phyloP scores from a whole-genome alignment of 1,284 basidiomycete species.

The Pisolithus thermaeus region DNA sequence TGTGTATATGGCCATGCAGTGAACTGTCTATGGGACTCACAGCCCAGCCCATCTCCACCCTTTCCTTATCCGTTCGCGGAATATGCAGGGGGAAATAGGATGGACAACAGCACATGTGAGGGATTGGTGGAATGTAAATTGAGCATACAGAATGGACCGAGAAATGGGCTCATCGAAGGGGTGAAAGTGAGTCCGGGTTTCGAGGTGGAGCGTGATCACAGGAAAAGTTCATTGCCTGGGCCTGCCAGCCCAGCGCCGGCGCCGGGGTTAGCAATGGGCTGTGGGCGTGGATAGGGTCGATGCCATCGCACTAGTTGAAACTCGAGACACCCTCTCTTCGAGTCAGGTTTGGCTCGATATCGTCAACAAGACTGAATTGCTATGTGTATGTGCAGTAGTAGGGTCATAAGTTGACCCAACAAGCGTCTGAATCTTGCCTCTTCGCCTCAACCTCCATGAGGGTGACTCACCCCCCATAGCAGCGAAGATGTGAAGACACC shows the following conservation, averaged over 20 bases:
- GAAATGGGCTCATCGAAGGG: constrained; percentile 77
- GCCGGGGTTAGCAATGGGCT: too few relatives aligned
- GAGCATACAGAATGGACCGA: constrained; percentile 73
- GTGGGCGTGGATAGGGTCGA: too few relatives aligned
- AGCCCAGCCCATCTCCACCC: constrained; percentile 18
- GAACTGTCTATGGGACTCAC: constrained; percentile 33
- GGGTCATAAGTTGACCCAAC: constrained; percentile 46
- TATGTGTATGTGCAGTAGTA: constrained; percentile 44
- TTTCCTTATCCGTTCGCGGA: constrained; percentile 18
- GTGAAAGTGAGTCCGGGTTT: constrained; percentile 40
- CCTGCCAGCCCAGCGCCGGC: neutral
- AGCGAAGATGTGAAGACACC: neutral
- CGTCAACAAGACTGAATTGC: constrained; percentile 41
- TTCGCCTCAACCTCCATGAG: constrained; percentile 53
- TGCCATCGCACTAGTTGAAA: neutral
- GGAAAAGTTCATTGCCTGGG: constrained; percentile 21
- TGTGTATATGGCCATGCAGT: neutral
- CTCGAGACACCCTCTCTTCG: constrained; percentile 19
- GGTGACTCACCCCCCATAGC: constrained; percentile 5
- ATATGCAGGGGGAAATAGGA: constrained; percentile 51
- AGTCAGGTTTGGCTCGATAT: constrained; percentile 10
- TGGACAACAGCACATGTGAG: constrained; percentile 63
- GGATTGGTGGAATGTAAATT: constrained; percentile 64
- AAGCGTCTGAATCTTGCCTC: constrained; percentile 52
- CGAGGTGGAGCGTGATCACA: constrained; percentile 16